Conservation (phyloP, 139 green algal species). For the Chlorella ohadii region DNA sequence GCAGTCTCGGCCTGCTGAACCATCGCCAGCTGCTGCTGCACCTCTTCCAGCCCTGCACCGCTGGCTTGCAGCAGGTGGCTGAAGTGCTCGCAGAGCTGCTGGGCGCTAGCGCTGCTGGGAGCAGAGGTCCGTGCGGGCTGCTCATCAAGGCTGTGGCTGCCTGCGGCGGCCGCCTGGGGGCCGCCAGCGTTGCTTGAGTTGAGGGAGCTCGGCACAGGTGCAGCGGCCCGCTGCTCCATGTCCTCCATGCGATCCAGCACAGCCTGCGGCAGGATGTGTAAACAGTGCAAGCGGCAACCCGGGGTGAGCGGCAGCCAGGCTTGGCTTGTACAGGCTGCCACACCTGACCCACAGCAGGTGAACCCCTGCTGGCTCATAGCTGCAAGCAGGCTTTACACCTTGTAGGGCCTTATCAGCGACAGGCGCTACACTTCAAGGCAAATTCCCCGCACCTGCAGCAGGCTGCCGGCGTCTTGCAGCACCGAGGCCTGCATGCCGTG, state of each 20-base stretch:
- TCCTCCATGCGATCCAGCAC: constrained; percentile 25
- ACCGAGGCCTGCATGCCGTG: background rate
- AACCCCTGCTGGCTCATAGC: too few relatives aligned
- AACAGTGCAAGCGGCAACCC: too few relatives aligned
- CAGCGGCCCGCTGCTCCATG: background rate
- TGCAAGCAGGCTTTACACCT: too few relatives aligned
- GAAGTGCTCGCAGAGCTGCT: background rate
- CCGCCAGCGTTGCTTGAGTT: too few relatives aligned
- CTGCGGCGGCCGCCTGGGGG: background rate
- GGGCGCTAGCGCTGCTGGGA: background rate
- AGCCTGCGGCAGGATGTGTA: background rate
- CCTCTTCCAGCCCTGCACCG: background rate
- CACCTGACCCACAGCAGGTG: too few relatives aligned
- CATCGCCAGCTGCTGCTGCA: background rate
- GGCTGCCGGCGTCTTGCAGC: background rate
- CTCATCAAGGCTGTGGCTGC: background rate
- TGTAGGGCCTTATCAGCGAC: too few relatives aligned
- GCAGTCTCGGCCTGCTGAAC: background rate
- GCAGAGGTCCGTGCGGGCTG: background rate
- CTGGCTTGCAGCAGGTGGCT: constrained; percentile 11
- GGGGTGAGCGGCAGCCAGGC: too few relatives aligned
- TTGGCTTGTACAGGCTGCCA: too few relatives aligned
- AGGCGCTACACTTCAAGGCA: too few relatives aligned
- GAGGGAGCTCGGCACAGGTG: too few relatives aligned
- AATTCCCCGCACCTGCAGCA: background rate